Base-by-base conservation (phyloP, 345 rosid species). In the Heritiera littoralis region DNA sequence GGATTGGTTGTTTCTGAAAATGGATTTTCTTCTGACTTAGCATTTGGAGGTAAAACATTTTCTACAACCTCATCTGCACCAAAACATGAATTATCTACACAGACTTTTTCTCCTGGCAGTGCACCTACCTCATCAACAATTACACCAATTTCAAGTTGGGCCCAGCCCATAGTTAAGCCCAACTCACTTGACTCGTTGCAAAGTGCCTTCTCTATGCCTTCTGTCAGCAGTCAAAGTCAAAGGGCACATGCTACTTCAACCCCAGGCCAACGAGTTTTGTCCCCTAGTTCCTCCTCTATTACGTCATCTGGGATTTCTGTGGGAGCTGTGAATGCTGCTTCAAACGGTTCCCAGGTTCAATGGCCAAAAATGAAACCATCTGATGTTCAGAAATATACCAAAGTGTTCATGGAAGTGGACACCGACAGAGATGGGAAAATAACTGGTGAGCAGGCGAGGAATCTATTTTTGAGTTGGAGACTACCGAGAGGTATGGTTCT, bases 311-410 rank as follows among this genome's bases (percentile, higher is more conserved):
- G 85, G 48, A 66, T 60, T 84, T 87, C 92, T 43, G 89, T 65
- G 77, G 98, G 88, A 61, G 81, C 71, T 81, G 90, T 82, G 77
- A 89, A 82, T 86, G 81, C 93, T 65, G 18, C 83, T 60, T 80
- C 93, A 72, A 89, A 85, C 77, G 87, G 83, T 80, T 83, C 88
- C 59, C 93, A 88, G 84, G 79, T 81, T 79, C 84, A 82, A 2
- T 94, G 99, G 99, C 97, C 97, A 75, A 96, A 91, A 85, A 94
- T 95, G 95, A 95, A 91, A 79, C 89, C 86, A 73, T 81, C 95
- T 41, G 99, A 94, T 84, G 87, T 94, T 86, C 97, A 95, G 84
- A 95, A 95, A 77, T 95, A 95, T 82, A 75, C 87, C 6, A 95
- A 92, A 86, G 99, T 95, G 49, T 95, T 95, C 85, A 83, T 89